These are phyloP conservation scores for Xylaria sp. DNA, from an alignment of 2,329 filamentous ascomycete species.

Conservation along the genomic window DNA sequence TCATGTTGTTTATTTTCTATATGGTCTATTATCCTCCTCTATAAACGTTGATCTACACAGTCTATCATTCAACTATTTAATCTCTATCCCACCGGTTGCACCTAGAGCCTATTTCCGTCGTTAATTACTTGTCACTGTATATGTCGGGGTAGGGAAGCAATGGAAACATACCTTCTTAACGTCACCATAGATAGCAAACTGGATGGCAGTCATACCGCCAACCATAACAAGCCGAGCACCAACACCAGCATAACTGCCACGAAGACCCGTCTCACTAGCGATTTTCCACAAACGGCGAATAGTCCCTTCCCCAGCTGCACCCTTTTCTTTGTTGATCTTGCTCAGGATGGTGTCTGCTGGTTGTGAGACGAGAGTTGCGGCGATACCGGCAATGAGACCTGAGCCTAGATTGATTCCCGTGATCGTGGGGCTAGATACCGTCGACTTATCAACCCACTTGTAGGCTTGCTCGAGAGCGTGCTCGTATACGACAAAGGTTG, in stretches of 20 bases:
- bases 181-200: constrained; percentile 38
- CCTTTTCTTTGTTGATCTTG: constrained; percentile 38
- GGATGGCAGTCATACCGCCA: constrained; percentile 36
- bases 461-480: constrained; percentile 33
- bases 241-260: constrained; percentile 36
- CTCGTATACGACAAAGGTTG: constrained; percentile 37
- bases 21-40: constrained; percentile 1
- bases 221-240: constrained; percentile 37
- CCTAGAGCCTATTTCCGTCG: constrained; percentile 13
- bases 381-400: constrained; percentile 37
- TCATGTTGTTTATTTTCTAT: neutral
- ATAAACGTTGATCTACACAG: constrained; percentile 1
- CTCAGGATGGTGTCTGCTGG: constrained; percentile 38
- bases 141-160: neutral
- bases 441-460: constrained; percentile 32
- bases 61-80: constrained; percentile 1
- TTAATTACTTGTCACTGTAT: neutral
- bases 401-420: constrained; percentile 36
- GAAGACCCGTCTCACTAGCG: constrained; percentile 34
- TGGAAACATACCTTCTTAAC: constrained; percentile 31
- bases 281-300: constrained; percentile 34
- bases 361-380: constrained; percentile 37
- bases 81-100: constrained; percentile 20
- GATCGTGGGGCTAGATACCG: constrained; percentile 24
- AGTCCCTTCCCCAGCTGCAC: constrained; percentile 32